phyloP scores from a whole-genome alignment of 805 yeast species.

The Kazachstania africana region DNA sequence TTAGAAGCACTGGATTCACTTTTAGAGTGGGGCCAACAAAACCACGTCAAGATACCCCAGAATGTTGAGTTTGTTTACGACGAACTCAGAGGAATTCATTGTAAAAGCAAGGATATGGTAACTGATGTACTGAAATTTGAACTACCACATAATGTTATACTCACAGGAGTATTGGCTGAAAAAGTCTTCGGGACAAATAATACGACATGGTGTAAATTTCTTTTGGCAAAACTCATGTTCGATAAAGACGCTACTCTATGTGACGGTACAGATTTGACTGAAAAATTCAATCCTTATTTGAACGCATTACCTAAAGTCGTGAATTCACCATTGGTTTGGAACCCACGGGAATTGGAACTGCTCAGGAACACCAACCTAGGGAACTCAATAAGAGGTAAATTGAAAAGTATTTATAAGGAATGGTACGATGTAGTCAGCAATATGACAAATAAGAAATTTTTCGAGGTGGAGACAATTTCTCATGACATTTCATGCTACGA shows the following conservation, averaged over 20 bases:
- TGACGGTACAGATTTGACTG: constrained; percentile 2
- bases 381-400: constrained; percentile 39
- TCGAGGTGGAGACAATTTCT: constrained; percentile 1
- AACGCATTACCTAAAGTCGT: constrained; percentile 37
- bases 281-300: constrained; percentile 34
- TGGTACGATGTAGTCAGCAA: constrained; percentile 33
- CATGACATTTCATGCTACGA: constrained; percentile 12
- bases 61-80: constrained; percentile 26
- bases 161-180: constrained; percentile 17
- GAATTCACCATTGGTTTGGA: constrained; percentile 55
- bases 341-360: constrained; percentile 35
- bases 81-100: constrained; percentile 28
- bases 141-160: constrained; percentile 24
- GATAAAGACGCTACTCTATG: constrained; percentile 10
- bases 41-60: constrained; percentile 28
- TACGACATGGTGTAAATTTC: constrained; percentile 29
- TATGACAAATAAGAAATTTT: not conserved
- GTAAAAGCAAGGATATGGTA: constrained; percentile 15
- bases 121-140: constrained; percentile 16
- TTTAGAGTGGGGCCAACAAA: constrained; percentile 28
- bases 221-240: constrained; percentile 34
- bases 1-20: too few relatives aligned
- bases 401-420: constrained; percentile 42
- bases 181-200: constrained; percentile 15
- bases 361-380: constrained; percentile 59